Evolutionary conservation across 495 filamentous ascomycete species (phyloP).

Genomic region (Aspergillus saccharolyticus): DNA sequence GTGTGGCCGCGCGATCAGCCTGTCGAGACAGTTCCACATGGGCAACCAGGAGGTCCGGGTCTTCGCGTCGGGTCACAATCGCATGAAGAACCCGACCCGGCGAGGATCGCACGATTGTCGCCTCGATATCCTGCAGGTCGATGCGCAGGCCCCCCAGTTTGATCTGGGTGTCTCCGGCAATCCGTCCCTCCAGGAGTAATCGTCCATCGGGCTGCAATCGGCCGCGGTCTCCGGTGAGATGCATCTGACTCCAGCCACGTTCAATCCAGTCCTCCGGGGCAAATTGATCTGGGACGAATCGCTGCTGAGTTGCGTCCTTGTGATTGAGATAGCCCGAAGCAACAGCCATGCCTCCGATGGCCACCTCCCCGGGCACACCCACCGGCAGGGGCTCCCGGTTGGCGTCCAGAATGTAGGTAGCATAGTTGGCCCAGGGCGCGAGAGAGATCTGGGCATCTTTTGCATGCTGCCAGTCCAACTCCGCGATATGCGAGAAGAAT

Average conservation of each 20-base stretch:
- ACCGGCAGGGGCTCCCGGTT: slow-evolving; percentile 36
- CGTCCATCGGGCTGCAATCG: slow-evolving; percentile 22
- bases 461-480: too few relatives aligned
- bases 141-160: slow-evolving; percentile 49
- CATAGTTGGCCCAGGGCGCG: slow-evolving; percentile 26
- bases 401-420: slow-evolving; percentile 41
- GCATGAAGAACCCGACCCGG: too few relatives aligned
- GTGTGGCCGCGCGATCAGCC: too few relatives aligned
- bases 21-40: too few relatives aligned
- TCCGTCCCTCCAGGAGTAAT: slow-evolving; percentile 25
- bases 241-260: neutral
- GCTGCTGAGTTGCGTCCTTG: slow-evolving; percentile 28
- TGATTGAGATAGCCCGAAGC: slow-evolving; percentile 30
- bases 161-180: slow-evolving; percentile 38
- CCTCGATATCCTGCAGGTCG: slow-evolving; percentile 45
- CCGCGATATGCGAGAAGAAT: neutral
- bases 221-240: slow-evolving; percentile 21
- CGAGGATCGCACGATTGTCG: too few relatives aligned
- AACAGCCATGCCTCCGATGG: slow-evolving; percentile 32
- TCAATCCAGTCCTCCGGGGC: neutral
- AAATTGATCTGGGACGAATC: slow-evolving; percentile 23
- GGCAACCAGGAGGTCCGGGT: too few relatives aligned
- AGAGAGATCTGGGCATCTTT: too few relatives aligned
- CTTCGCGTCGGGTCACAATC: too few relatives aligned
- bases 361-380: slow-evolving; percentile 40